A percentile compares a stretch with the other conserved stretches of the same genome.
Conservation (phyloP, 148 eudicot species). For the Polygonum aviculare region DNA sequence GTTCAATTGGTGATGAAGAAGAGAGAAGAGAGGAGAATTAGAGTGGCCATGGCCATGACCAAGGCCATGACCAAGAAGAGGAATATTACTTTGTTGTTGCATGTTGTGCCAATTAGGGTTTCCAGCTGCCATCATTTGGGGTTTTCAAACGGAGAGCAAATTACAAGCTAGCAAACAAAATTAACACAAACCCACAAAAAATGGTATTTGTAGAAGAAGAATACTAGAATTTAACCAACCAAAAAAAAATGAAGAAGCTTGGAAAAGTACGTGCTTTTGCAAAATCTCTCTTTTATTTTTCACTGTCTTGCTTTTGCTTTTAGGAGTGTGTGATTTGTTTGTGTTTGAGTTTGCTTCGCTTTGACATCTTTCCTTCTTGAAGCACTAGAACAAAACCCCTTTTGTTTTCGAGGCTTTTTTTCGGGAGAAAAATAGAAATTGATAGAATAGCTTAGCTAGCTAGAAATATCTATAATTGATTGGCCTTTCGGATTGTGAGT, state of each 20-base stretch:
- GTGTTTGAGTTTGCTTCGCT: not conserved
- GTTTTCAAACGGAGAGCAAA: conserved; percentile 6
- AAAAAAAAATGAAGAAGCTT: not conserved
- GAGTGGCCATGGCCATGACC: not conserved
- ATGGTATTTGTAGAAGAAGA: not conserved
- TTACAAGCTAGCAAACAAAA: not conserved
- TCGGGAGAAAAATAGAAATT: not conserved
- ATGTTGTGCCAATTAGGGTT: conserved; percentile 9
- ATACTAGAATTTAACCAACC: not conserved
- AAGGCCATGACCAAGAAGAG: not conserved
- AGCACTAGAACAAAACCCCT: not conserved
- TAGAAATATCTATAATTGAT: not conserved
- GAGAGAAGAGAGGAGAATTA: conserved; percentile 9
- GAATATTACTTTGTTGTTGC: not conserved
- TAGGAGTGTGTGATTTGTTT: not conserved
- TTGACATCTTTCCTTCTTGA: conserved; percentile 13
- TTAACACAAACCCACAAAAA: not conserved
- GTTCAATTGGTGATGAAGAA: conserved; percentile 3
- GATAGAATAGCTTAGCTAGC: not conserved
- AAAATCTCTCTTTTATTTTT: not conserved
- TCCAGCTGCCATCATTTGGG: conserved; percentile 5
- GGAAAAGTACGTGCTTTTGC: not conserved
- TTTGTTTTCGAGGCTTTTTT: not conserved
- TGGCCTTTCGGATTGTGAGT: conserved; percentile 1
- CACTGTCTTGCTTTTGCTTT: conserved; percentile 4